Base-by-base conservation (phyloP, 768 basidiomycete genomes). In the Naganishia vaughanmartiniae region DNA sequence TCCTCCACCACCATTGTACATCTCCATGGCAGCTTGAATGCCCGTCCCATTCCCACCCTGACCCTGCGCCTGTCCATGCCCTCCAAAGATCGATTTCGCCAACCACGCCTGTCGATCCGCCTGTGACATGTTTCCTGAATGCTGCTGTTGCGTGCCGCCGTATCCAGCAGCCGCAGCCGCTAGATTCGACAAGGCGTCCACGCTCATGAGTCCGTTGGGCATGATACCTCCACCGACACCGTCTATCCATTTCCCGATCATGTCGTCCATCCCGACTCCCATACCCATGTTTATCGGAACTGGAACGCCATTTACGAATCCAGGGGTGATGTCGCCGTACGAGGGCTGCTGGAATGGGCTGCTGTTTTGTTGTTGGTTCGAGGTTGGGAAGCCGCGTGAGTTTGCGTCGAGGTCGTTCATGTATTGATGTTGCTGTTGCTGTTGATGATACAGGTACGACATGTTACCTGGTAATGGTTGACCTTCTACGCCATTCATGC, bases 211-310 rank as follows among this genome's bases (percentile, higher is more conserved):
- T 24, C 60, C 60, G 19, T 45, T 45, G 11, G 36, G 42, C 36
- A 63, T 26, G 36, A 63, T 45, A 12, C 60, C 60, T 42, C 36
- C 60, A 30, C 39, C 60, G 26, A 63, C 60, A 17, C 39, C 42
- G 30, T 63, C 60, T 6, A 63, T 63, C 60, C 60, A 63, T 34
- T 63, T 63, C 34, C 60, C 60, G 26, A 63, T 58, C 57, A 58
- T 63, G 26, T 63, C 60, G 11, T 63, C 60, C 39, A 63, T 63
- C 26, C 60, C 60, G 39, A 63, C 26, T n/a, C 60, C 60, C 60
- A 45, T 45, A 10, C 60, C 60, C 26, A 63, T 45, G 11, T 45
- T 36, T 9, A 58, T 58, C 12, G 31, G 36, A 36, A 63, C 19
- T 15, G 31, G 36, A 36, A 63, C 19, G 12, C 36, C 60, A 26